These are phyloP conservation scores for Friedmanniomyces endolithicus DNA, from an alignment of 495 filamentous ascomycete species.

Conservation along the genomic window DNA sequence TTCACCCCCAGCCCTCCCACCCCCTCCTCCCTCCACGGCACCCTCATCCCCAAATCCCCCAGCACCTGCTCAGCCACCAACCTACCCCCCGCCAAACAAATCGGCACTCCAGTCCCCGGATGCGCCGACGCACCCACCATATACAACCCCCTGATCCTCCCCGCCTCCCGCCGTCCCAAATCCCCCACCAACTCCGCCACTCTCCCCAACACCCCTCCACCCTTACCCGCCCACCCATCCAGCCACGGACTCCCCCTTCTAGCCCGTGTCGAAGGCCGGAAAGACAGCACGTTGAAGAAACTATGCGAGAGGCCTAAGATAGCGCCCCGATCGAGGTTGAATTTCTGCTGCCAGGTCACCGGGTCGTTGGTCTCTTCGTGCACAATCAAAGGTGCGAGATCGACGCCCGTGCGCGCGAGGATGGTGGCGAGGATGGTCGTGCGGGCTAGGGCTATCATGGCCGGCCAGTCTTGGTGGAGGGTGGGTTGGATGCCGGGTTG, in stretches of 20 bases:
- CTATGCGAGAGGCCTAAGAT: slow-evolving; percentile 55
- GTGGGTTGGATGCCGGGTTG: slow-evolving; percentile 6
- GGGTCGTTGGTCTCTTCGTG: slow-evolving; percentile 53
- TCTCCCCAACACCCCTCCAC: slow-evolving; percentile 4
- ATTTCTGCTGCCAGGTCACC: slow-evolving; percentile 44
- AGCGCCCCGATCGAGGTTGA: slow-evolving; percentile 59
- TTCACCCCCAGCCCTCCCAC: slow-evolving; percentile 16
- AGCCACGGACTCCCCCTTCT: slow-evolving; percentile 4
- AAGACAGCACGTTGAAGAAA: slow-evolving; percentile 59
- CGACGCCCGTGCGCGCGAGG: slow-evolving; percentile 38
- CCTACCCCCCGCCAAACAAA: slow-evolving; percentile 51
- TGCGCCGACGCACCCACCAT: slow-evolving; percentile 62
- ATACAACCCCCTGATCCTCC: slow-evolving; percentile 38
- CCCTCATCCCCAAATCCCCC: slow-evolving; percentile 27
- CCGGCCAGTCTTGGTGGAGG: slow-evolving; percentile 43
- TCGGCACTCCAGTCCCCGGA: slow-evolving; percentile 61
- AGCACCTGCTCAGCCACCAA: slow-evolving; percentile 48
- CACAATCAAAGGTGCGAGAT: slow-evolving; percentile 36
- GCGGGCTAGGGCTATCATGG: slow-evolving; percentile 40
- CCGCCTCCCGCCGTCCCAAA: slow-evolving; percentile 28
- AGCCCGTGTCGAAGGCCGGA: slow-evolving; percentile 42
- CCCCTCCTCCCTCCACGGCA: slow-evolving; percentile 31
- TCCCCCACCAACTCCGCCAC: slow-evolving; percentile 10
- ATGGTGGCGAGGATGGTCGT: slow-evolving; percentile 44
- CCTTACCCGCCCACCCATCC: neutral